Evolutionary conservation across 208 protist genomes (phyloP).

Genomic region (Leishmania tropica): DNA sequence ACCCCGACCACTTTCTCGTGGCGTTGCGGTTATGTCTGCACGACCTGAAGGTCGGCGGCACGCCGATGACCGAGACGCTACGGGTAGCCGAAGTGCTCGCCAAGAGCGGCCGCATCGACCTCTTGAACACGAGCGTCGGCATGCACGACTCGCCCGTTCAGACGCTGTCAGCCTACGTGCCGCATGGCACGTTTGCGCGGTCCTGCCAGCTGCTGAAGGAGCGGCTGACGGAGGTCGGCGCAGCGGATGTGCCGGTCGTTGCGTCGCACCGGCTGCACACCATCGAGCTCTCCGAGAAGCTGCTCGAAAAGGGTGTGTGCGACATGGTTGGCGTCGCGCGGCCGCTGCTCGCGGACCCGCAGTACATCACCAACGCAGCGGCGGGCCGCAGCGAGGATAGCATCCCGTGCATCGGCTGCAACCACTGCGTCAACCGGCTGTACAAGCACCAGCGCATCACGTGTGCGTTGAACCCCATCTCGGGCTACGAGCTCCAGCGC

Average conservation of each 20-base stretch:
- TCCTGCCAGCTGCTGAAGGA: conserved; percentile 73
- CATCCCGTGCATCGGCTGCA: conserved; percentile 95
- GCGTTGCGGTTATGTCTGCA: conserved; percentile 93
- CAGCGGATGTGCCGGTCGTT: conserved; percentile 77
- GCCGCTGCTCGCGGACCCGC: conserved; percentile 89
- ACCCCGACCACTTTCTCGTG: conserved; percentile 84
- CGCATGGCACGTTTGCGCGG: conserved; percentile 86
- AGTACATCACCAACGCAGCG: conserved; percentile 89
- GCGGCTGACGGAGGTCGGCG: conserved; percentile 31
- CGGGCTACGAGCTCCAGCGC: conserved; percentile 89
- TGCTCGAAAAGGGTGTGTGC: conserved; percentile 71
- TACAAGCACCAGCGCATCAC: conserved; percentile 89
- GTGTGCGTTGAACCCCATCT: conserved; percentile 93
- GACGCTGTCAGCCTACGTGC: conserved; percentile 92
- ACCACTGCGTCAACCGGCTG: conserved; percentile 94
- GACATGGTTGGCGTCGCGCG: conserved; percentile 93
- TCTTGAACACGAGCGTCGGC: conserved; percentile 95
- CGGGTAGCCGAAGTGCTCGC: conserved; percentile 74
- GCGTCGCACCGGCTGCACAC: conserved; percentile 93
- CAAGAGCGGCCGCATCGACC: conserved; percentile 73
- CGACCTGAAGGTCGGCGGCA: conserved; percentile 86
- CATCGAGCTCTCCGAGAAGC: conserved; percentile 76
- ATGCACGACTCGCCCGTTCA: conserved; percentile 96
- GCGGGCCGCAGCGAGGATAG: conserved; percentile 65
- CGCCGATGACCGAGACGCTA: conserved; percentile 84